Evolutionary conservation across 805 yeast species (phyloP).

Genomic region (Yamadazyma takamatsuzukensis): DNA sequence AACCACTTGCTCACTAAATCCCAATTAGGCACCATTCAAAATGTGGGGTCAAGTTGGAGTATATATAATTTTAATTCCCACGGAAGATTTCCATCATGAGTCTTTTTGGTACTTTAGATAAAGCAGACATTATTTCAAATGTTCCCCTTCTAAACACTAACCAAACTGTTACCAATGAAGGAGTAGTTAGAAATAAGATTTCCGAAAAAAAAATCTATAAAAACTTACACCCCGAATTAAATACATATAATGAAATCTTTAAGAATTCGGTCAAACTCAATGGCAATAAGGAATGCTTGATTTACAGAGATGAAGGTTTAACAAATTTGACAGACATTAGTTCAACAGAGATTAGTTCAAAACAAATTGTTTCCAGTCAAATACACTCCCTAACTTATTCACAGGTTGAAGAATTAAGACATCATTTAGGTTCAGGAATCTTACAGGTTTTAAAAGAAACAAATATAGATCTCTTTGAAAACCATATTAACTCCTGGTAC

Average conservation of each 20-base stretch:
- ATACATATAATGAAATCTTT: constrained; percentile 36
- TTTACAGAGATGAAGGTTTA: constrained; percentile 11
- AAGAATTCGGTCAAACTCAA: constrained; percentile 18
- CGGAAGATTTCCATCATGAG: constrained; percentile 5
- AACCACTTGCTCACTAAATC: no score
- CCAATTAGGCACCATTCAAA: no score
- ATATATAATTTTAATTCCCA: no score
- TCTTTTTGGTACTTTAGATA: constrained; percentile 1
- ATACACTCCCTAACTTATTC: constrained; percentile 45
- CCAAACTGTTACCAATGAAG: constrained; percentile 17
- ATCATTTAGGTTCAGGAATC: constrained; percentile 53
- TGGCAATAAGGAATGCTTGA: constrained; percentile 31
- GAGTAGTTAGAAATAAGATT: constrained; percentile 22
- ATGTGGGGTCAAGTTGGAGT: no score
- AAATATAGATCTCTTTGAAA: constrained; percentile 15
- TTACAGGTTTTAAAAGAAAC: constrained; percentile 27
- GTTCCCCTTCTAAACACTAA: constrained; percentile 1
- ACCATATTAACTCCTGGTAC: constrained; percentile 21
- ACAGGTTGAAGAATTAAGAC: constrained; percentile 39
- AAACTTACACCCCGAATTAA: constrained; percentile 26
- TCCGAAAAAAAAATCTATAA: constrained; percentile 9
- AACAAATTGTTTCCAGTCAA: no score
- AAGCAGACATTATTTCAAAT: constrained; percentile 3
- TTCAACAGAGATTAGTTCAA: background rate
- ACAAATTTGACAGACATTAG: background rate